Conservation (phyloP, 2,329 filamentous ascomycete genomes). For the Dendryphion nanum region DNA sequence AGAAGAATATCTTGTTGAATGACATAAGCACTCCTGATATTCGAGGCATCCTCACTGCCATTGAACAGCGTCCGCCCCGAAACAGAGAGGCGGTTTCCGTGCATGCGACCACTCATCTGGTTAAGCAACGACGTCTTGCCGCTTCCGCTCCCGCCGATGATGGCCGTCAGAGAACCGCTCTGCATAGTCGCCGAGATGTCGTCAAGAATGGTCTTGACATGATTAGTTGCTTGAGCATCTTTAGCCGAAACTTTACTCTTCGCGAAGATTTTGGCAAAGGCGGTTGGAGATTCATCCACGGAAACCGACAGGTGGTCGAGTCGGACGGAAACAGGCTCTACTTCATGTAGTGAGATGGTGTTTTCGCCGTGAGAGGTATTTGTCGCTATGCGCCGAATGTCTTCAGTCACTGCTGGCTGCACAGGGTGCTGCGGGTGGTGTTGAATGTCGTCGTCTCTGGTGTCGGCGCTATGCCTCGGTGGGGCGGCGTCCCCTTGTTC, state of each 20-base stretch:
- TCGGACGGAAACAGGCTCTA: conserved; percentile 56
- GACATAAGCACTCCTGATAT: conserved; percentile 65
- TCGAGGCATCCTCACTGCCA: conserved; percentile 47
- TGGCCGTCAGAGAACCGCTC: conserved; percentile 68
- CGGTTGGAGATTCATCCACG: conserved; percentile 56
- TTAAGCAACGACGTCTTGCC: conserved; percentile 64
- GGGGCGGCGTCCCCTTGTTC: not conserved
- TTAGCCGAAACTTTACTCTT: conserved; percentile 19
- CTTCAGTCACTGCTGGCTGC: conserved; percentile 1
- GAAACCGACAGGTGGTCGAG: conserved; percentile 56
- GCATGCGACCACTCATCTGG: conserved; percentile 67
- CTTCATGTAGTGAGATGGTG: conserved; percentile 45
- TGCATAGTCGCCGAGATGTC: conserved; percentile 63
- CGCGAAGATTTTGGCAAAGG: conserved; percentile 20
- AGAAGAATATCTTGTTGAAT: conserved; percentile 75
- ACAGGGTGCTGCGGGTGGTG: conserved; percentile 6
- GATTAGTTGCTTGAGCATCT: conserved; percentile 15
- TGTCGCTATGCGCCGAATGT: conserved; percentile 9
- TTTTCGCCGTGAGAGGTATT: conserved; percentile 21
- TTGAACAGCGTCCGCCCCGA: conserved; percentile 64
- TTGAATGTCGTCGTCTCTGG: conserved; percentile 3
- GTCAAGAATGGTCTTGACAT: conserved; percentile 56
- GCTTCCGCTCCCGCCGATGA: conserved; percentile 71
- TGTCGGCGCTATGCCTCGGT: not conserved
- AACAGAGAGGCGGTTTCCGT: conserved; percentile 51